Evolutionary conservation across 2,329 filamentous ascomycete genomes (phyloP).

Genomic region (Lasiodiplodia theobromae): DNA sequence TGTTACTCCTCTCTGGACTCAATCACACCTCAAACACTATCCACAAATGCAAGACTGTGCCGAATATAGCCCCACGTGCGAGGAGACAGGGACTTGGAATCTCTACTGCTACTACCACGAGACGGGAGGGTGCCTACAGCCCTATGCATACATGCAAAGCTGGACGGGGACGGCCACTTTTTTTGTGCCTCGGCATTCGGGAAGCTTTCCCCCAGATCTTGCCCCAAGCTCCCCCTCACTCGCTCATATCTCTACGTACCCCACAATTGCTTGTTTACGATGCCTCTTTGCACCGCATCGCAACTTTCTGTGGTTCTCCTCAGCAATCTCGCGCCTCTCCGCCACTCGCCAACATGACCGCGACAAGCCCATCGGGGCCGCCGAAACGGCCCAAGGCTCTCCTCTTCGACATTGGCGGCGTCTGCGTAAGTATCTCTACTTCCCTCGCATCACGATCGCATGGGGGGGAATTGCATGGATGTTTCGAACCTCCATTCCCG

Average conservation of each 20-base stretch:
- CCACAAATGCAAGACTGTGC: background rate
- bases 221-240: slow-evolving; percentile 13
- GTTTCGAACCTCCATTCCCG: background rate
- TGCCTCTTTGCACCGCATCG: slow-evolving; percentile 15
- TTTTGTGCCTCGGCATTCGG: slow-evolving; percentile 20
- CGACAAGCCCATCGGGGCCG: background rate
- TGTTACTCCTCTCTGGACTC: slow-evolving; percentile 12
- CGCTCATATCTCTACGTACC: background rate
- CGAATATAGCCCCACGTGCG: background rate
- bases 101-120: background rate
- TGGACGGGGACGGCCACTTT: background rate
- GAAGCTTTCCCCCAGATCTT: slow-evolving; percentile 20
- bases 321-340: background rate
- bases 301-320: background rate
- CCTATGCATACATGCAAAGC: background rate
- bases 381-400: slow-evolving; percentile 38
- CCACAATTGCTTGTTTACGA: slow-evolving; percentile 9
- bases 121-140: background rate
- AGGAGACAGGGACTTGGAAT: background rate
- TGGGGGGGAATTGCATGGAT: background rate
- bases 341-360: slow-evolving; percentile 1
- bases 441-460: slow-evolving; percentile 26
- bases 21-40: background rate
- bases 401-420: slow-evolving; percentile 94
- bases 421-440: slow-evolving; percentile 75